Evolutionary conservation across 495 filamentous ascomycete genomes (phyloP).

Genomic region (Lasiosphaeriaceae sp.): DNA sequence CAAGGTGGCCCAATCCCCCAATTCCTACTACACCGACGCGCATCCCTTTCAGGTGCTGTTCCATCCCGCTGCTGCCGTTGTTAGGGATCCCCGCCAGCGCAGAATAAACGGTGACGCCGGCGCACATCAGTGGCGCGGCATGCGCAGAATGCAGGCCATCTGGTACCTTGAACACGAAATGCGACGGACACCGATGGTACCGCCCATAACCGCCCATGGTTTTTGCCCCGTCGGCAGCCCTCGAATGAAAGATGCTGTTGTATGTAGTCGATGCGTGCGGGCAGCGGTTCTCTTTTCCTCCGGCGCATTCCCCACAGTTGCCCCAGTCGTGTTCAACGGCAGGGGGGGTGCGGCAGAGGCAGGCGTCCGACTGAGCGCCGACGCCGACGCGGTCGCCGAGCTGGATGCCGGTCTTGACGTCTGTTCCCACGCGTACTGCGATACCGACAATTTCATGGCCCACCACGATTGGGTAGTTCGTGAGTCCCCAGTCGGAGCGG

Average conservation of each 20-base stretch:
- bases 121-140: conserved; percentile 86
- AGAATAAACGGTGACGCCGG: conserved; percentile 74
- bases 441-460: conserved; percentile 85
- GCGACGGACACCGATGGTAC: conserved; percentile 66
- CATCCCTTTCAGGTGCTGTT: conserved; percentile 75
- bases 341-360: too few relatives aligned
- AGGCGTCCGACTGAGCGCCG: conserved; percentile 72
- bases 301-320: conserved; percentile 65
- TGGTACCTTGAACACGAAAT: conserved; percentile 79
- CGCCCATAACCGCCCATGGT: conserved; percentile 68
- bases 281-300: conserved; percentile 65
- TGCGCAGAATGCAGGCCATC: conserved; percentile 43
- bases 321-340: too few relatives aligned
- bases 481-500: conserved; percentile 59
- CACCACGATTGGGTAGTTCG: conserved; percentile 36
- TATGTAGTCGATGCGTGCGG: conserved; percentile 60
- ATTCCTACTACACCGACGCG: conserved; percentile 78
- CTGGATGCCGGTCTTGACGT: conserved; percentile 54
- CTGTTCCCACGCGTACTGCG: conserved; percentile 64
- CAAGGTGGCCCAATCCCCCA: conserved; percentile 76
- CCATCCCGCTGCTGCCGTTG: too few relatives aligned
- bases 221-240: conserved; percentile 52
- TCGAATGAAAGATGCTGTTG: conserved; percentile 59
- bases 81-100: too few relatives aligned
- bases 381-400: conserved; percentile 82